Conservation (phyloP, 2,329 filamentous ascomycete species). For the Aspergillus ochraceus region DNA sequence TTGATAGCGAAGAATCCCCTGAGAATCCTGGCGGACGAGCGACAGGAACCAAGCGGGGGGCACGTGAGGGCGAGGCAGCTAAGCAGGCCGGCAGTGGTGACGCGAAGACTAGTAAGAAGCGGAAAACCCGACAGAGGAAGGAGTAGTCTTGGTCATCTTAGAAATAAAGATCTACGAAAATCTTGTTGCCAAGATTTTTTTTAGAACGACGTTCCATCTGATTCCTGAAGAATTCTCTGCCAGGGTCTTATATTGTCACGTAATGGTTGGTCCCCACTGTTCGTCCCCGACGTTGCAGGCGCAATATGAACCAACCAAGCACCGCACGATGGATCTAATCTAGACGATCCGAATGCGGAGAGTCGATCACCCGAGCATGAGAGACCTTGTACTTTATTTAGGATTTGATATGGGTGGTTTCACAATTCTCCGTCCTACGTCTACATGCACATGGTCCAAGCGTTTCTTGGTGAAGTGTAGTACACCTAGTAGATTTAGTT, state of each 20-base stretch:
- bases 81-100: conserved; percentile 6
- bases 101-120: conserved; percentile 25
- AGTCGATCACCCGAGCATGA: conserved; percentile 6
- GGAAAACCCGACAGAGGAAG: conserved; percentile 21
- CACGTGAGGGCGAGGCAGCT: conserved; percentile 7
- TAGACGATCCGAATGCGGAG: conserved; percentile 7
- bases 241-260: too few relatives aligned
- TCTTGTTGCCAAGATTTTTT: not conserved
- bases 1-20: conserved; percentile 1
- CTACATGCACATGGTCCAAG: not conserved
- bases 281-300: not conserved
- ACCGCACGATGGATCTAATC: not conserved
- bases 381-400: not conserved
- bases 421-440: too few relatives aligned
- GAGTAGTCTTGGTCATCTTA: not conserved
- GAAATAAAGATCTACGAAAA: not conserved
- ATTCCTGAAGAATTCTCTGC: not conserved
- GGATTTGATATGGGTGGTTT: not conserved
- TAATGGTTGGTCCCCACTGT: not conserved
- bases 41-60: conserved; percentile 17
- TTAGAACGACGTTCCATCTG: not conserved
- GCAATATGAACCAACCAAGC: not conserved
- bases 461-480: not conserved
- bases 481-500: not conserved
- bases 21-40: conserved; percentile 8